Base-by-base conservation (phyloP, 139 green algal species). In the Micromonas pusilla region DNA sequence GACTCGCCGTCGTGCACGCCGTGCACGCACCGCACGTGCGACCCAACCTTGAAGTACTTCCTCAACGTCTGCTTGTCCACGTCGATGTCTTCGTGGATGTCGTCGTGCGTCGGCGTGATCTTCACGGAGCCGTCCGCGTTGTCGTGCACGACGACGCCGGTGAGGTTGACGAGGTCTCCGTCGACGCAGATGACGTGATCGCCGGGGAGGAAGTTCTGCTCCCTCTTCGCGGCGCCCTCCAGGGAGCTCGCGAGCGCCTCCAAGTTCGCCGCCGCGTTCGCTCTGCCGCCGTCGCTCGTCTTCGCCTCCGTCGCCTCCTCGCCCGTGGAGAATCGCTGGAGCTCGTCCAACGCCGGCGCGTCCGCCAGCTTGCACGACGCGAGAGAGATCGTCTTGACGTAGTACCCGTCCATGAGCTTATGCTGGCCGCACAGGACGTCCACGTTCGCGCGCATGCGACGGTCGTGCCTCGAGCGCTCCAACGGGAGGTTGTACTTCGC, bases 151-250 rank as follows among this genome's bases (percentile, higher is more conserved):
- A 81, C 73, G 3, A 93, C 72, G 4, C 90, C 94, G 63, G 81
- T 83, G 53, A 98, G 81, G 60, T 89, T 88, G 67, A 89, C 85
- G 20, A 98, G 86, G 72, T 98, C 94, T 60, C 93, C 93, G 65
- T 87, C 83, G 9, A 87, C 63, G 28, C 96, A 87, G 45, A 86
- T 54, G 19, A 93, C 88, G 36, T 71, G 66, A 76, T 92, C 87
- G 31, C 84, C 88, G 73, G 88, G 81, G 1, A 39, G 26, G 70
- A 83, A 83, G 25, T 78, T 67, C 30, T 66, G 36, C 25, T 66
- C 66, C 28, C n/a, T 45, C 28, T 45, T 72, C 13, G 26, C 26
- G 21, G 30, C 26, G 4, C 65, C 30, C 3, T 45, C 13, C 26
- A 33, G 20, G 3, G 33, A 72, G 1, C 34, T 36, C 19, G 68